Percentiles rank a stretch among this genome's conserved stretches.
Conservation (phyloP, 495 filamentous ascomycete genomes). For the Neohortaea acidophila region DNA sequence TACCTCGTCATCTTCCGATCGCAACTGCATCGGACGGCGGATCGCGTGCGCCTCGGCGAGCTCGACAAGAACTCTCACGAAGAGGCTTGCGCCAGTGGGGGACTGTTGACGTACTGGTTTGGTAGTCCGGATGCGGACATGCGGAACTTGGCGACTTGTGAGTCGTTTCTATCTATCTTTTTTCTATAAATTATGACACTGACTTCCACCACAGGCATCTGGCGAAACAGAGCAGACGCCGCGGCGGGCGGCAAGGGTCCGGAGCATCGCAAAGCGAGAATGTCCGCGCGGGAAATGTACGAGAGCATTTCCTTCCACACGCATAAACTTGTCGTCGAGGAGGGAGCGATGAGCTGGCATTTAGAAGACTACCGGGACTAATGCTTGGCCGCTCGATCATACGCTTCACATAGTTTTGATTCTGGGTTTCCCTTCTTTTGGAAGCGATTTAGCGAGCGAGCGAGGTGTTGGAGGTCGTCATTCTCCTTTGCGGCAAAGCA, state of each 20-base stretch:
- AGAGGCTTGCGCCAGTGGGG: slow-evolving; percentile 62
- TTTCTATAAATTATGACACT: neutral
- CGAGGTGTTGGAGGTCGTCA: neutral
- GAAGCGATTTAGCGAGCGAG: neutral
- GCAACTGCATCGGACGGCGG: slow-evolving; percentile 42
- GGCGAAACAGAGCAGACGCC: slow-evolving; percentile 20
- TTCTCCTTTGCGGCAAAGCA: neutral
- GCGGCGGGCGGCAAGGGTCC: slow-evolving; percentile 21
- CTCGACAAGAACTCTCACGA: slow-evolving; percentile 62
- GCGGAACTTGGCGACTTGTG: slow-evolving; percentile 27
- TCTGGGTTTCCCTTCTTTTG: neutral
- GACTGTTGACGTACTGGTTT: slow-evolving; percentile 53
- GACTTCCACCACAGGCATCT: slow-evolving; percentile 19
- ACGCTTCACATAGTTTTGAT: neutral
- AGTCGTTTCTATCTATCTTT: slow-evolving; percentile 3
- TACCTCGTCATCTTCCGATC: slow-evolving; percentile 77
- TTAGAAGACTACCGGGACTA: slow-evolving; percentile 14
- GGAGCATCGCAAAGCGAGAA: slow-evolving; percentile 23
- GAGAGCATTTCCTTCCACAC: slow-evolving; percentile 21
- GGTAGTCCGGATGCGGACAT: slow-evolving; percentile 16
- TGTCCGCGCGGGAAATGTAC: slow-evolving; percentile 21
- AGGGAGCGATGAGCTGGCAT: slow-evolving; percentile 15
- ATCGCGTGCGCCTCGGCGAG: slow-evolving; percentile 44
- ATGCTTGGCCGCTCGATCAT: neutral
- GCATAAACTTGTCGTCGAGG: slow-evolving; percentile 21